Evolutionary conservation across 805 yeast species (phyloP), one percentile per base, ranked within the genome.

Genomic region (Cyberlindnera mrakii): DNA sequence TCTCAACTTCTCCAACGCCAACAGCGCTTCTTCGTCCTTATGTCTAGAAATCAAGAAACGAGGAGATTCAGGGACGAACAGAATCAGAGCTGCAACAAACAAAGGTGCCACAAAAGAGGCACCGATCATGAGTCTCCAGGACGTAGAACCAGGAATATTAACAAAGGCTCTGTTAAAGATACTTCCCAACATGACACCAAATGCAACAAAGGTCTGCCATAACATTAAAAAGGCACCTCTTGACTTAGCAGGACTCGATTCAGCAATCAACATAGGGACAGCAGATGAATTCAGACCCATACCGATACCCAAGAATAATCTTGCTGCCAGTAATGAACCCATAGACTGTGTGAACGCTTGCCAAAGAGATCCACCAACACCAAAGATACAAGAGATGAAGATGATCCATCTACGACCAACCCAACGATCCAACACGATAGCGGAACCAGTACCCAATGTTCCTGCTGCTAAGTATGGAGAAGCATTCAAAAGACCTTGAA

Each of bases 141-240:
- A 70, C 43, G 75, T 63, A 6, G 74, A 72, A 14, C 65, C 66
- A 6, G 55, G 54, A 14, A 66, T 64, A 42, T 76, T 68, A 25
- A 74, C 72, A 56, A 80, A 78, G 1, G 81, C 82, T 46, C 80
- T 70, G 20, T 74, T 70, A 16, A 80, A 68, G 30, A 78, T 76
- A 47, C 78, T 77, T 17, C 87, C 87, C 50, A 81, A 67, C 75
- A 78, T 75, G 48, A 82, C 79, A 46, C 88, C 88, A 41, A 80
- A 75, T 2, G 87, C 86, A n/a, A 85, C 80, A 68, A 80, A 80
- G 53, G 78, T 77, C 64, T 82, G 87, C 84, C 85, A 81, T 63
- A 77, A 67, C 82, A 80, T 79, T 39, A 79, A 78, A 46, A 82
- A 65, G 1, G 85, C 76, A 39, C 88, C 88, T 55, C 87, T 68